Percentiles rank a stretch among this genome's conserved stretches.
phyloP scores from a whole-genome alignment of 1,139 yeast genomes.

The Hyphopichia burtonii region DNA sequence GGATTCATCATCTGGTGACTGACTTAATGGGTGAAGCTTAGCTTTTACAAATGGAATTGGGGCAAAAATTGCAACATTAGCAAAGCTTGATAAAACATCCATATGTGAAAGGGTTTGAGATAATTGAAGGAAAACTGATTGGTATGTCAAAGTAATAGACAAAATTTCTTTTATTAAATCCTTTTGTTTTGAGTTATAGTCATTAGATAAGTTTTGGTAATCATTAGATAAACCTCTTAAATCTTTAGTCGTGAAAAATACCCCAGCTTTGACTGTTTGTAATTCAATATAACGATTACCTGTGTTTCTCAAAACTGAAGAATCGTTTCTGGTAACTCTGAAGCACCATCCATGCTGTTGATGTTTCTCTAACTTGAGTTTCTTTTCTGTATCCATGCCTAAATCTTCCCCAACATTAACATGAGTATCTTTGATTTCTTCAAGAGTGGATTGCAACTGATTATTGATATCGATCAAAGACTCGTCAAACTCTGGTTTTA shows the following conservation, averaged over 20 bases:
- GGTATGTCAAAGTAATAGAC: constrained; percentile 74
- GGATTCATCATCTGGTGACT: constrained; percentile 20
- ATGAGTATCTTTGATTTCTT: constrained; percentile 61
- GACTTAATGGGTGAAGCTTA: constrained; percentile 47
- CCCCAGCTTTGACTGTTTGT: constrained; percentile 93
- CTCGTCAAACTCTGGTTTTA: constrained; percentile 88
- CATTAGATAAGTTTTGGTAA: constrained; percentile 56
- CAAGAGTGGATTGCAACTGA: constrained; percentile 54
- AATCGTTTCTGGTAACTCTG: constrained; percentile 87
- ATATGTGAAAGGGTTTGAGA: constrained; percentile 66
- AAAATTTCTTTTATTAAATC: constrained; percentile 81
- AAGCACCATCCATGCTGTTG: constrained; percentile 91
- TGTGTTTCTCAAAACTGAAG: constrained; percentile 67
- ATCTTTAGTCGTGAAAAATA: constrained; percentile 74
- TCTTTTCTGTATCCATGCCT: constrained; percentile 79
- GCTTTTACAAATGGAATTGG: constrained; percentile 83
- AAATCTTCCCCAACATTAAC: constrained; percentile 69
- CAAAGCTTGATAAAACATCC: constrained; percentile 83
- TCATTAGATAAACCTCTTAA: constrained; percentile 60
- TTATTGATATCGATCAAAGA: constrained; percentile 60
- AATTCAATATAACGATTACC: constrained; percentile 67
- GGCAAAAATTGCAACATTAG: constrained; percentile 81
- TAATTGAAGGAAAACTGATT: constrained; percentile 70
- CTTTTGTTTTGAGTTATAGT: constrained; percentile 73
- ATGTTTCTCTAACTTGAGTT: constrained; percentile 84